Conservation (phyloP, 805 yeast species). For the Metschnikowia dekortorum region DNA sequence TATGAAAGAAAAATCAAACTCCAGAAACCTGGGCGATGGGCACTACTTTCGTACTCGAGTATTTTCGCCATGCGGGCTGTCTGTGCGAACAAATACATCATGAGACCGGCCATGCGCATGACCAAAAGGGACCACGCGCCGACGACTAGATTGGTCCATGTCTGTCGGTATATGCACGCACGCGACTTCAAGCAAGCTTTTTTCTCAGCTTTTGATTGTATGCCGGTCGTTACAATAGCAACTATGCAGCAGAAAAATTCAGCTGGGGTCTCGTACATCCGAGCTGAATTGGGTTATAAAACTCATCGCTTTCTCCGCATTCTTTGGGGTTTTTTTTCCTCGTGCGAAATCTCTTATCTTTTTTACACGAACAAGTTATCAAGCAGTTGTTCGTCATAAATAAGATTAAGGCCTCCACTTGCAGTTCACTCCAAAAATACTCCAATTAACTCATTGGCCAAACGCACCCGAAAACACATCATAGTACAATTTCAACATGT, state of each 20-base stretch:
- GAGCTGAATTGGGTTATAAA: constrained; percentile 3
- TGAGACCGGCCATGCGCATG: not conserved
- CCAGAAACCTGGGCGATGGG: not conserved
- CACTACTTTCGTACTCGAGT: not conserved
- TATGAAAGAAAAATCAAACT: not conserved
- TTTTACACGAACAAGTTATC: not conserved
- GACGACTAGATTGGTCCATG: not conserved
- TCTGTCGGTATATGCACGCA: not conserved
- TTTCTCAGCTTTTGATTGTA: not conserved
- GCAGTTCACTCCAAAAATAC: not conserved
- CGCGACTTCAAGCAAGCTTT: not conserved
- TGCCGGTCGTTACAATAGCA: not conserved
- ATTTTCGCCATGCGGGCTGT: not conserved
- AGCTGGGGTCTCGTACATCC: constrained; percentile 1
- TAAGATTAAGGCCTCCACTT: not conserved
- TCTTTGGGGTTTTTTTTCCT: not conserved
- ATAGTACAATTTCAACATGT: not conserved
- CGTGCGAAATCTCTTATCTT: constrained; percentile 3
- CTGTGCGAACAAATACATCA: not conserved
- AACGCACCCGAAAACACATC: too few species aligned
- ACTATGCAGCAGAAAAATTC: not conserved
- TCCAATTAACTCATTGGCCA: not conserved
- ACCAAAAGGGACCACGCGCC: not conserved
- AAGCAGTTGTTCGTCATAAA: not conserved
- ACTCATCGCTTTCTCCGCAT: not conserved